Conservation (phyloP, 768 basidiomycete species). For the Boletellus ananiceps region DNA sequence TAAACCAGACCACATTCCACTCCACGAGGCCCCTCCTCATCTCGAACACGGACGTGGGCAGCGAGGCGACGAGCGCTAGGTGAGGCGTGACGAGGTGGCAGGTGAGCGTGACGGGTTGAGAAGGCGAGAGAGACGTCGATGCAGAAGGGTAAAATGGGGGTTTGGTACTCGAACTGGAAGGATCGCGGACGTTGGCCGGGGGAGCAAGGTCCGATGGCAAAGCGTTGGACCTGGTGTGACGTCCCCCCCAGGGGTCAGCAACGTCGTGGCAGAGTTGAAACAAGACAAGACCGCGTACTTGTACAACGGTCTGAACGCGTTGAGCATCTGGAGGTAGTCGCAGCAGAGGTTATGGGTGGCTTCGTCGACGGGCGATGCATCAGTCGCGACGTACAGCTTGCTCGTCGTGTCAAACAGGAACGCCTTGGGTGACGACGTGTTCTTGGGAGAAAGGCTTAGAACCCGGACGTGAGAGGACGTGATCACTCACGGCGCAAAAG, state of each 20-base stretch:
- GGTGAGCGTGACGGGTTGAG: slow-evolving; percentile 66
- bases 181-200: slow-evolving; percentile 3
- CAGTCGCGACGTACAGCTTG: slow-evolving; percentile 88
- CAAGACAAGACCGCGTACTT: slow-evolving; percentile 42
- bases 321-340: slow-evolving; percentile 85
- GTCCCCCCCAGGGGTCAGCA: not conserved
- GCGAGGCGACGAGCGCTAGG: slow-evolving; percentile 64
- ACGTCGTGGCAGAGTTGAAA: not conserved
- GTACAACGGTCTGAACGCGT: slow-evolving; percentile 82
- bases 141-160: slow-evolving; percentile 66
- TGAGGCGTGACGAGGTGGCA: slow-evolving; percentile 77
- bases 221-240: slow-evolving; percentile 16
- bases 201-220: not conserved
- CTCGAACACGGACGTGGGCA: slow-evolving; percentile 71
- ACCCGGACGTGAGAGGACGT: not conserved
- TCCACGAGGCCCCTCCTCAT: slow-evolving; percentile 72
- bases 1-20: slow-evolving; percentile 82
- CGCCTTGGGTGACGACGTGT: slow-evolving; percentile 89
- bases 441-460: slow-evolving; percentile 40
- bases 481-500: slow-evolving; percentile 61
- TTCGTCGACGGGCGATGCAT: slow-evolving; percentile 86
- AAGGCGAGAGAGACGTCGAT: slow-evolving; percentile 55
- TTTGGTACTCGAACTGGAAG: slow-evolving; percentile 27
- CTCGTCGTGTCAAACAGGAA: slow-evolving; percentile 88
- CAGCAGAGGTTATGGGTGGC: slow-evolving; percentile 86